Evolutionary conservation across 257 asterid genomes (phyloP).

Genomic region (Leptodermis oblonga): DNA sequence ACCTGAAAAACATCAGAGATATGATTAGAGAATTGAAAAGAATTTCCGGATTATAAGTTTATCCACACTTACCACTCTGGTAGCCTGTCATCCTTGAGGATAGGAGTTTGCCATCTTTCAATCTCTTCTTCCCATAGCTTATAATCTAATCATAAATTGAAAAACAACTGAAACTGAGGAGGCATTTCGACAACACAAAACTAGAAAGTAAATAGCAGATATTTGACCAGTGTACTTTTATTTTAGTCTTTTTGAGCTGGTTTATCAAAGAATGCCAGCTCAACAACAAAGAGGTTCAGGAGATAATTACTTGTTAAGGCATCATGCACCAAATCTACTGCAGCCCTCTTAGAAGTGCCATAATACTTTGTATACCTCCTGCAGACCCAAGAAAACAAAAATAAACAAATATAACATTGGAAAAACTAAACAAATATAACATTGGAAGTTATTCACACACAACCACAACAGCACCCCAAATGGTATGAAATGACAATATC

Average conservation of each 20-base stretch:
- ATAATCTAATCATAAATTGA: constrained; percentile 53
- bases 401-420: not conserved
- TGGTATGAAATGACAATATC: not conserved
- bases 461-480: not conserved
- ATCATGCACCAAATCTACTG: constrained; percentile 85
- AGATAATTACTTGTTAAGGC: constrained; percentile 77
- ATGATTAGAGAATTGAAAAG: not conserved
- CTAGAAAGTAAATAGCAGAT: not conserved
- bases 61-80: constrained; percentile 81
- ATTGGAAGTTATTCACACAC: not conserved
- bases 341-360: constrained; percentile 87
- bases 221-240: not conserved
- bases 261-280: constrained; percentile 4
- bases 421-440: constrained; percentile 12
- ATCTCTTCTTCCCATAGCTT: constrained; percentile 97
- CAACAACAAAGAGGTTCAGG: not conserved
- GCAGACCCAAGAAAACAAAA: constrained; percentile 25
- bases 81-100: constrained; percentile 69
- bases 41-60: not conserved
- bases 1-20: constrained; percentile 54
- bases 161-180: not conserved
- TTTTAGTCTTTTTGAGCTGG: not conserved
- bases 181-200: not conserved
- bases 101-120: constrained; percentile 95
- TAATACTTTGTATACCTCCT: constrained; percentile 98